phyloP scores from a whole-genome alignment of 1,284 basidiomycete genomes.

The Austroboletus novae-zelandiae region DNA sequence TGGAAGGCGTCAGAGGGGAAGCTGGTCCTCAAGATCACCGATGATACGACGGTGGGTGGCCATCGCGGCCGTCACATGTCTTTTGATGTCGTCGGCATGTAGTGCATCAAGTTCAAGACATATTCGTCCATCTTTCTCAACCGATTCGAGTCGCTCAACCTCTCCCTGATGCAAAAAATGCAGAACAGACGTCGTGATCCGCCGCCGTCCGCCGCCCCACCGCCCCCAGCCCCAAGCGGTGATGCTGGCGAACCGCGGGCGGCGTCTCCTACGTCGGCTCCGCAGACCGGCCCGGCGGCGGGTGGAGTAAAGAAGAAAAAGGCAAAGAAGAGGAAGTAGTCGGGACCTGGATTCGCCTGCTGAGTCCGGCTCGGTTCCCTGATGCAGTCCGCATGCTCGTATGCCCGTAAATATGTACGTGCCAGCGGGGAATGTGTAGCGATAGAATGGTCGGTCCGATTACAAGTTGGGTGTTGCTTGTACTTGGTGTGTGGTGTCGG shows the following conservation, averaged over 20 bases:
- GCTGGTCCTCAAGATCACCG: conserved; percentile 88
- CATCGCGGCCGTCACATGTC: not conserved
- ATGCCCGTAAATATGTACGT: not conserved
- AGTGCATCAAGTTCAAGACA: conserved; percentile 96
- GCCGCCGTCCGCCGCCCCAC: conserved; percentile 19
- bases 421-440: not conserved
- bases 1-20: conserved; percentile 81
- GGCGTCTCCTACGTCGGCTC: conserved; percentile 27
- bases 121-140: conserved; percentile 91
- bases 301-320: conserved; percentile 55
- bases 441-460: not conserved
- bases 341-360: too few relatives aligned
- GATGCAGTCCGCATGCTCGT: not conserved
- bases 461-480: too few relatives aligned
- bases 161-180: conserved; percentile 80
- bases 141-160: conserved; percentile 89
- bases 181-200: conserved; percentile 52
- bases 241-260: conserved; percentile 23
- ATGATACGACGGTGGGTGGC: conserved; percentile 74
- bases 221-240: conserved; percentile 8
- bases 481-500: conserved; percentile 13
- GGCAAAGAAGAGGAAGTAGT: conserved; percentile 54
- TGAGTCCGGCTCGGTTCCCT: conserved; percentile 5
- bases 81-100: conserved; percentile 4
- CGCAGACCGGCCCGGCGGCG: conserved; percentile 28